A percentile compares a stretch with the other conserved stretches of the same genome.
Evolutionary conservation across 768 basidiomycete species (phyloP).

Genomic region (Hygrophorus russula): DNA sequence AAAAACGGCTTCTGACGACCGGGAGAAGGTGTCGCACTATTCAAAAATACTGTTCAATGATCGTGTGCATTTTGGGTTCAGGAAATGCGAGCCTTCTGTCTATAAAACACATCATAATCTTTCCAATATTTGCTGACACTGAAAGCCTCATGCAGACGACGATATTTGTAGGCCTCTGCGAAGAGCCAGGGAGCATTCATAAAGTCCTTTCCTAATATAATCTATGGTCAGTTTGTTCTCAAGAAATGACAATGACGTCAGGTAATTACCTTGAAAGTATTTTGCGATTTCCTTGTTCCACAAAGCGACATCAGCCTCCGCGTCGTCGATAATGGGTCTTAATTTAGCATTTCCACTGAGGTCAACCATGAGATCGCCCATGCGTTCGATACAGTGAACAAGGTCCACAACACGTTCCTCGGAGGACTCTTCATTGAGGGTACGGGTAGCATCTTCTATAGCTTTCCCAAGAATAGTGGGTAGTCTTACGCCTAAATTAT

Average conservation of each 20-base stretch:
- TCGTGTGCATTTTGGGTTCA: background rate
- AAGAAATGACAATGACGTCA: background rate
- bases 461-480: constrained; percentile 95
- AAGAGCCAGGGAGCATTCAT: constrained; percentile 98
- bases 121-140: constrained; percentile 84
- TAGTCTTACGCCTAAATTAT: constrained; percentile 43
- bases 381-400: constrained; percentile 74
- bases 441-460: constrained; percentile 83
- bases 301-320: constrained; percentile 82
- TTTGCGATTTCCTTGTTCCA: constrained; percentile 98
- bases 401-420: constrained; percentile 84
- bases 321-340: constrained; percentile 82
- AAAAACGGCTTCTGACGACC: constrained; percentile 86
- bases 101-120: constrained; percentile 90
- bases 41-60: constrained; percentile 6
- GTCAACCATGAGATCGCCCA: constrained; percentile 84
- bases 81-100: constrained; percentile 58
- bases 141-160: constrained; percentile 88
- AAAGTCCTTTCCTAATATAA: constrained; percentile 63
- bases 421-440: constrained; percentile 74
- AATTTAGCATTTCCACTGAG: constrained; percentile 76
- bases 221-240: background rate
- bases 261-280: constrained; percentile 69
- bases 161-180: constrained; percentile 91
- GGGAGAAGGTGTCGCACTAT: constrained; percentile 90